Evolutionary conservation across 192 early-diverging fungal genomes (phyloP).

Genomic region (Globomyces pollinis-pini): DNA sequence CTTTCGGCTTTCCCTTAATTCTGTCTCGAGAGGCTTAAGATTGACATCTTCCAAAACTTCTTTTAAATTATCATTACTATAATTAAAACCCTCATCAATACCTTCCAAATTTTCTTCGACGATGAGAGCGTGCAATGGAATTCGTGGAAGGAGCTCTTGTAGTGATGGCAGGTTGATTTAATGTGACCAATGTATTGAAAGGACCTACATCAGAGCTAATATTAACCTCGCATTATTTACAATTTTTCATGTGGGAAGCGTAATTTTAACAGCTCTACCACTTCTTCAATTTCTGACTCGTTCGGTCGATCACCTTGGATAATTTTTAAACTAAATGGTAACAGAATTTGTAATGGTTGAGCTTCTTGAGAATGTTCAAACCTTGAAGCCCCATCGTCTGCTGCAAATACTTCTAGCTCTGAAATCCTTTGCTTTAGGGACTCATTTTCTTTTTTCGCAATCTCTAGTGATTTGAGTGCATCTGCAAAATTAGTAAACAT

Average conservation of each 20-base stretch:
- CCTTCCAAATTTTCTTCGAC: background rate
- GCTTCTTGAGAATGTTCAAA: background rate
- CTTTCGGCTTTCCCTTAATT: constrained; percentile 1
- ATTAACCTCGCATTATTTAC: no score
- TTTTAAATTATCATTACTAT: background rate
- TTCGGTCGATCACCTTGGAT: background rate
- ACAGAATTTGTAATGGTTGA: background rate
- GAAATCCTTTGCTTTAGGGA: constrained; percentile 1
- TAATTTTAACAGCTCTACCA: background rate
- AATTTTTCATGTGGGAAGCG: background rate
- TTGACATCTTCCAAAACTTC: background rate
- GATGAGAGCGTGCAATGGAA: background rate
- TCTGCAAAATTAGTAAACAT: constrained; percentile 16
- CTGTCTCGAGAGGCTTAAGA: constrained; percentile 1
- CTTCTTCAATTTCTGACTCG: background rate
- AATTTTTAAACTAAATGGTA: background rate
- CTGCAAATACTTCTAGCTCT: constrained; percentile 7
- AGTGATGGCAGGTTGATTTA: background rate
- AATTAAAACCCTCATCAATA: background rate
- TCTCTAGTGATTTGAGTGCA: constrained; percentile 25
- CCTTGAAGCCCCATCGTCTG: background rate
- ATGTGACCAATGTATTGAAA: background rate
- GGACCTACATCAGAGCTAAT: background rate
- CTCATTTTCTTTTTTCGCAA: constrained; percentile 14
- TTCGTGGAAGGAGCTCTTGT: constrained; percentile 2